Base-by-base conservation (phyloP, 2,329 filamentous ascomycete genomes). In the Byssothecium circinans region DNA sequence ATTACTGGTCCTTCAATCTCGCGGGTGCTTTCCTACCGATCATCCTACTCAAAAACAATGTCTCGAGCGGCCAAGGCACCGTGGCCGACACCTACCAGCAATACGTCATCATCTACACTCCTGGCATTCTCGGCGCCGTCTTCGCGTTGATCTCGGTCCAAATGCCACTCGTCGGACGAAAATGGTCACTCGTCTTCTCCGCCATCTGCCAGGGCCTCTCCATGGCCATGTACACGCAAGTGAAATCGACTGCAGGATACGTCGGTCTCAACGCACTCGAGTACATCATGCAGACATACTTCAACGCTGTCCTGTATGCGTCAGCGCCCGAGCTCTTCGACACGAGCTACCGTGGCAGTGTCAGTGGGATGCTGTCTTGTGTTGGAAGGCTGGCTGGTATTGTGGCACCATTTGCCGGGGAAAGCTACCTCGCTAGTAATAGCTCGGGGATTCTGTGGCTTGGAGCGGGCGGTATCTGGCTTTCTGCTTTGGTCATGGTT, bases 211-310 rank as follows among this genome's bases (percentile, higher is more conserved):
- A 64, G 33, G 62, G 62, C 41, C 37, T 65, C 2, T 52, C 59
- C 0, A 65, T 65, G 62, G 62, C 62, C 15, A 62, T 65, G 60
- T 65, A 65, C 23, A 65, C 62, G 2, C 62, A 65, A 35, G 62
- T 65, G 2, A 48, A 47, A 14, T 57, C 47, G 8, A 64, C 62
- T 4, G 56, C 56, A 14, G 62, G 58, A 2, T 65, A 56, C 20
- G 62, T 65, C 8, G 62, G 62, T 2, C 19, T 65, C 17, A 65
- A 65, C 25, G 62, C 62, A 1, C 56, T 65, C 7, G 62, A 65
- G 38, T 65, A 65, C 40, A 60, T 65, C n/a, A 65, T 65, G 62
- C 62, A 65, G 43, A 65, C 62, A 59, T 65, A 62, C 22, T 65
- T 65, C 47, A 65, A 65, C 18, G 62, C 62, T 3, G 61, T 65